Evolutionary conservation across 179 eudicot species (phyloP).

Genomic region (Beta macrorhiza): DNA sequence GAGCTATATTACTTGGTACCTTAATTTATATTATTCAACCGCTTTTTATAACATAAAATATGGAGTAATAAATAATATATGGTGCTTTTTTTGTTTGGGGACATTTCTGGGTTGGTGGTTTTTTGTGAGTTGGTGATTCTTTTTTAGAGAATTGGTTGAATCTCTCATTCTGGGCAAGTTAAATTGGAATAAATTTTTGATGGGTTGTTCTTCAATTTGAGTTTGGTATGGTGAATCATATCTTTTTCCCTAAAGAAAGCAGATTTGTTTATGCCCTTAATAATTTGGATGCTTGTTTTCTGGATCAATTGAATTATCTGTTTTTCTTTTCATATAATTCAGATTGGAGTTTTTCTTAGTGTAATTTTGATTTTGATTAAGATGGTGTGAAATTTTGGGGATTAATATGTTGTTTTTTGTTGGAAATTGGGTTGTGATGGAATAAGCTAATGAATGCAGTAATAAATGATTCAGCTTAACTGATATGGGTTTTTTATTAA

Average conservation of each 20-base stretch:
- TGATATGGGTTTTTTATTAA: conserved; percentile 20
- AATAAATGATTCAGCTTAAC: conserved; percentile 8
- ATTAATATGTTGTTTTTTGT: not conserved
- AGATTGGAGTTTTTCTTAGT: not conserved
- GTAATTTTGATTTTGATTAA: conserved; percentile 23
- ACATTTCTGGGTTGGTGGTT: not conserved
- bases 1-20: conserved; percentile 1
- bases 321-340: not conserved
- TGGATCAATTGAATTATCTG: conserved; percentile 1
- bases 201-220: conserved; percentile 26
- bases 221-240: conserved; percentile 12
- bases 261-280: conserved; percentile 21
- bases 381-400: conserved; percentile 7
- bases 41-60: not conserved
- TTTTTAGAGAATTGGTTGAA: conserved; percentile 14
- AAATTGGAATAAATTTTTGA: conserved; percentile 16
- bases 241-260: conserved; percentile 14
- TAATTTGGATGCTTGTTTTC: conserved; percentile 13
- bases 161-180: conserved; percentile 14
- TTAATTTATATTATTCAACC: not conserved
- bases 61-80: not conserved
- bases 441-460: conserved; percentile 1
- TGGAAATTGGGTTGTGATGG: conserved; percentile 8
- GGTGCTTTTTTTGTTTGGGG: not conserved
- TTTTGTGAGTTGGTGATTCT: conserved; percentile 4